These are phyloP conservation scores for Ogataea saltuana DNA, from an alignment of 805 yeast species.

Conservation along the genomic window DNA sequence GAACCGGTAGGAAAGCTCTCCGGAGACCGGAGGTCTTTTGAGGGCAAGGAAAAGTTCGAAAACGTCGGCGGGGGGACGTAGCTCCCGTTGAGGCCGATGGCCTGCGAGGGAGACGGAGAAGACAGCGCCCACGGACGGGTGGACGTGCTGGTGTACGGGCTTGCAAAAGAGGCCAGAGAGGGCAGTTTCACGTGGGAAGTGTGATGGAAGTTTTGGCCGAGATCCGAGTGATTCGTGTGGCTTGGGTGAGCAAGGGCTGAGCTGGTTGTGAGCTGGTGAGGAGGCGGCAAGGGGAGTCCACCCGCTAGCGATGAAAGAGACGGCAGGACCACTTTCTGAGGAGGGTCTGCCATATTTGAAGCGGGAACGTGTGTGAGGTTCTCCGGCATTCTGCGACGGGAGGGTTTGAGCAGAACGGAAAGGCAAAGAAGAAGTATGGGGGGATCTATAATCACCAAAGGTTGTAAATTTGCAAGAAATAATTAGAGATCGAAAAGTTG, in stretches of 20 bases:
- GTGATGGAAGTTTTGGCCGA: no score
- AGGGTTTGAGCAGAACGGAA: not conserved
- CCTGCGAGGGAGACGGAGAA: no score
- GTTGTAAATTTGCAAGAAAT: not conserved
- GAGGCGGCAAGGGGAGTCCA: conserved; percentile 14
- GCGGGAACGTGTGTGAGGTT: not conserved
- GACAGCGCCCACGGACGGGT: no score
- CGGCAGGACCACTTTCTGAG: conserved; percentile 15
- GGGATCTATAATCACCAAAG: not conserved
- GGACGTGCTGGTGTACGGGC: no score
- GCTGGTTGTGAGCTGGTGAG: no score
- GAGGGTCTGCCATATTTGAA: not conserved
- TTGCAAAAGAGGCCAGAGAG: no score
- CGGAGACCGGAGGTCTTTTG: no score
- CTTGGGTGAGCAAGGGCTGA: not conserved
- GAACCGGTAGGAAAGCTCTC: not conserved
- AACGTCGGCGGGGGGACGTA: no score
- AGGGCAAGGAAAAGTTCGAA: no score
- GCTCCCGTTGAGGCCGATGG: no score
- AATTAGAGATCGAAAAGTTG: not conserved
- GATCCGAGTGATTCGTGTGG: not conserved
- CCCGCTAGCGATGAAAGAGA: conserved; percentile 21
- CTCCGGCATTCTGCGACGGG: not conserved
- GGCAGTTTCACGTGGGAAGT: no score
- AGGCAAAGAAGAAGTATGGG: no score